Conservation (phyloP, 129 eudicot species). For the Smallanthus sonchifolius region DNA sequence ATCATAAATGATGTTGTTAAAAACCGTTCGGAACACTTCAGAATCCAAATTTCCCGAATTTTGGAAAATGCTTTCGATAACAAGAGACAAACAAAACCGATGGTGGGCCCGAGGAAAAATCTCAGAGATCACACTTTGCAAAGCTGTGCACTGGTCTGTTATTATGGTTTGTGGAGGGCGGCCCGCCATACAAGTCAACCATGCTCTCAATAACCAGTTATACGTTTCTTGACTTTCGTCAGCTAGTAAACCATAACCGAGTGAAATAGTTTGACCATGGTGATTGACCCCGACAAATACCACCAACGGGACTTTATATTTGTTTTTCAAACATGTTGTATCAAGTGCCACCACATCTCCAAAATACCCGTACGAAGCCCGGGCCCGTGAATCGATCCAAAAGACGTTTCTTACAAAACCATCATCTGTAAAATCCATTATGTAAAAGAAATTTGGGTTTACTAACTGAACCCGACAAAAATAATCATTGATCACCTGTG, state of each 20-base stretch:
- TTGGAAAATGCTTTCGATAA: conserved; percentile 49
- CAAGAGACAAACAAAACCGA: conserved; percentile 51
- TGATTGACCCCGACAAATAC: conserved; percentile 78
- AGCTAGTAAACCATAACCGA: conserved; percentile 70
- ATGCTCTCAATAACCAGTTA: conserved; percentile 69
- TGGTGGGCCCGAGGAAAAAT: conserved; percentile 79
- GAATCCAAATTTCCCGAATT: conserved; percentile 48
- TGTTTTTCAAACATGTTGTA: conserved; percentile 54
- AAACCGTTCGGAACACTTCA: conserved; percentile 44
- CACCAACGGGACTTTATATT: conserved; percentile 52
- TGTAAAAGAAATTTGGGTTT: conserved; percentile 64
- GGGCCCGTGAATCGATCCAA: conserved; percentile 83
- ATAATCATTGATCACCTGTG: conserved; percentile 43
- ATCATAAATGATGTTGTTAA: conserved; percentile 43
- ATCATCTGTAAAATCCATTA: conserved; percentile 76
- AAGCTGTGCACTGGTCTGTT: conserved; percentile 47
- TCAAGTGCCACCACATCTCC: conserved; percentile 74
- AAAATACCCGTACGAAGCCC: conserved; percentile 69
- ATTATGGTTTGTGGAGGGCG: conserved; percentile 78
- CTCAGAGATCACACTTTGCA: conserved; percentile 58
- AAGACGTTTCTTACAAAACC: conserved; percentile 66
- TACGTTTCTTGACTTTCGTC: conserved; percentile 66
- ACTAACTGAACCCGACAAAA: conserved; percentile 57
- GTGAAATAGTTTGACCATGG: conserved; percentile 60
- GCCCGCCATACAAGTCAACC: conserved; percentile 85